Evolutionary conservation across 1,284 basidiomycete genomes (phyloP), one percentile per base, ranked within the genome.

Genomic region (Malassezia caprae): DNA sequence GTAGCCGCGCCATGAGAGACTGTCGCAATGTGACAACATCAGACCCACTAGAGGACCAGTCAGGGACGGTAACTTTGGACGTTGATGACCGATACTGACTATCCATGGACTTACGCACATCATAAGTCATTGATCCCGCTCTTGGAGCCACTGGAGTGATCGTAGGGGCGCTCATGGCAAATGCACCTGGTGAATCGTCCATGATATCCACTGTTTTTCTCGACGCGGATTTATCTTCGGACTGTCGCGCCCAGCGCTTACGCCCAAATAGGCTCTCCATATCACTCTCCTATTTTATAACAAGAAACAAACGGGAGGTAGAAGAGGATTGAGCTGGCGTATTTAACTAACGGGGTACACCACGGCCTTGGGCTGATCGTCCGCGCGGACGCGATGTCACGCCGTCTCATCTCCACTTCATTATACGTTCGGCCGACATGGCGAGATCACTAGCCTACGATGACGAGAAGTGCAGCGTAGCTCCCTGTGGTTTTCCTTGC

Each of bases 231-330:
- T 32, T 31, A 12, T 48, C 46, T 17, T 48, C 46, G 19, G 27
- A 23, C 46, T 48, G 48, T 24, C 44, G 43, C 26, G 41, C 28
- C 40, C 55, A 51, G 27, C 47, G 41, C 26, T 48, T 57, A 27
- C 49, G 49, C 28, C 55, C 55, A 27, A 57, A 57, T 26, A 57
- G 21, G 19, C 28, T 52, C 8, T 57, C 55, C 55, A 57, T 57
- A 17, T 27, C 55, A 44, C 21, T 21, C 37, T 21, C 37, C 37
- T 39, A 39, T 34, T 21, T 5, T 39, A 39, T 39, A 39, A 17
- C 4, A 19, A 21, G 15, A 21, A 39, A 39, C 37, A 39, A 10
- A 39, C 37, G 21, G 11, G 10, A 10, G 37, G 19, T 4, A 3
- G 13, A 8, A 21, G 10, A 39, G 10, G 37, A 15, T 12, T 2